Percentiles rank a stretch among this genome's conserved stretches.
phyloP scores from a whole-genome alignment of 768 basidiomycete genomes.

The Calocera cornea region DNA sequence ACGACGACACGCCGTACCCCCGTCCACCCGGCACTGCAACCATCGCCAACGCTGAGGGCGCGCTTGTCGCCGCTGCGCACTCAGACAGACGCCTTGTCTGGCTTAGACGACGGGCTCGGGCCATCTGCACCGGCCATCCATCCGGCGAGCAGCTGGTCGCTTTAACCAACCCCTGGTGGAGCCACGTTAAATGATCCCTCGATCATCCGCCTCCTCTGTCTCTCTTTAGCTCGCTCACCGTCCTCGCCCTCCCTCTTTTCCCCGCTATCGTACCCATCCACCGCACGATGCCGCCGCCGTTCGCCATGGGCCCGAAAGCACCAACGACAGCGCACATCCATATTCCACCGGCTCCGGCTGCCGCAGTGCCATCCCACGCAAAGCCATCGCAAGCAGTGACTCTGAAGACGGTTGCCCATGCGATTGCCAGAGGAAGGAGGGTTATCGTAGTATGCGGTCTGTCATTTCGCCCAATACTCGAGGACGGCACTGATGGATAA shows the following conservation, averaged over 20 bases:
- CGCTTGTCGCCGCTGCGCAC: too few species aligned
- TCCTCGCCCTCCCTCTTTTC: neutral
- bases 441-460: constrained; percentile 78
- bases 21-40: too few species aligned
- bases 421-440: constrained; percentile 64
- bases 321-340: neutral
- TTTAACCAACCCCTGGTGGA: neutral
- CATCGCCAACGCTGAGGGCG: neutral
- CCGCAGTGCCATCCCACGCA: neutral
- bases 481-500: neutral
- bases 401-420: constrained; percentile 13
- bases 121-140: neutral
- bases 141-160: neutral
- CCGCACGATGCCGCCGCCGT: neutral
- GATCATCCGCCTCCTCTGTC: neutral
- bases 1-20: too few species aligned
- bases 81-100: too few species aligned
- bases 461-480: constrained; percentile 20
- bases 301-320: neutral
- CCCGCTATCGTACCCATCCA: neutral
- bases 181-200: neutral
- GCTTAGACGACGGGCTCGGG: too few species aligned
- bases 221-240: neutral
- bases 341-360: neutral
- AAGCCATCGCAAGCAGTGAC: neutral